Evolutionary conservation across 2,329 filamentous ascomycete species (phyloP), one percentile per base, ranked within the genome.

Genomic region (Sphaceloma murrayae): DNA sequence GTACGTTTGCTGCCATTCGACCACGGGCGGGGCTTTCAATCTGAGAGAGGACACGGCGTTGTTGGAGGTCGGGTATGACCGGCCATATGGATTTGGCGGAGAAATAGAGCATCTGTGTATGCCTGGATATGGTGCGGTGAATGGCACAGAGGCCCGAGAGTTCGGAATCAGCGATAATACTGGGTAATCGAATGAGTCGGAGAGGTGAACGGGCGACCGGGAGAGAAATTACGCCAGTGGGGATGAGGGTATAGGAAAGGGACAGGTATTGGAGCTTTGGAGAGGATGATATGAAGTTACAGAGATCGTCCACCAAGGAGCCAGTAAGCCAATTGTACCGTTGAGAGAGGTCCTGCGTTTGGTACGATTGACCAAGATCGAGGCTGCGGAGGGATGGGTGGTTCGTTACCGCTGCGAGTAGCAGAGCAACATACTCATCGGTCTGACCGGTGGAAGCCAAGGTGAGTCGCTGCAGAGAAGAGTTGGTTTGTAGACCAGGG

Each of bases 291-390:
- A 71, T 47, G 13, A 72, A 52, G 10, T 52, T 48, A 26, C 52
- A 48, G 7, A 72, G 55, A 16, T 60, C 51, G 2, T 55, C 48
- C 2, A 63, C 55, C 13, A 58, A 56, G 4, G 31, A 56, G 46
- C 68, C 65, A 19, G 65, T 62, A 31, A 72, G 58, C 54, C 62
- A 72, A 48, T 72, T 73, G 57, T 67, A 72, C 19, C 65, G 65
- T 52, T 64, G 61, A 21, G 57, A 57, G 1, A 69, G 62, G 47
- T 72, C 68, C 21, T 63, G 52, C 8, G 68, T 72, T n/a, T 64
- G 62, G 52, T 64, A 71, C 14, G 62, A 63, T 52, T 72, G 69
- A 11, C 67, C 65, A 3, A 72, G 47, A 48, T 71, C 67, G 8
- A 72, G 51, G 14, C 55, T 56, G 9, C 56, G 58, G 14, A 72